Base-by-base conservation (phyloP, 306 rosid genomes). In the Abrus pulchellus region DNA sequence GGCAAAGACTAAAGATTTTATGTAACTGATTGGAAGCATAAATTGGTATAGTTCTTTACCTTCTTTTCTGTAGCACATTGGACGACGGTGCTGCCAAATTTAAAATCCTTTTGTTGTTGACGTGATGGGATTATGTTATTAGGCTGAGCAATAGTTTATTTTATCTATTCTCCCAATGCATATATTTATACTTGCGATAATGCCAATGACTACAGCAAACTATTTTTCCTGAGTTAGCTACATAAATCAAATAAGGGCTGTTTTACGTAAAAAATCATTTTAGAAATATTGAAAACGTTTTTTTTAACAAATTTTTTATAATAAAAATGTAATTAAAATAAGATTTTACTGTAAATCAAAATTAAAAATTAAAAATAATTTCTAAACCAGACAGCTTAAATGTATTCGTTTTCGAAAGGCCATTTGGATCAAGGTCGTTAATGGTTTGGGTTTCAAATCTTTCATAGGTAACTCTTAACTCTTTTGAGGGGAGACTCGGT, bases 1-100 rank as follows among this genome's bases (percentile, higher is more conserved):
- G 57, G 32, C 68, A 28, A 5, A 43, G 59, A 75, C 43, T 72
- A 41, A 4, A 29, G 68, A 77, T 72, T 49, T 48, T 56, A 72
- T 48, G 83, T 68, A 36, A 34, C 38, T 43, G 43, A 44, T 78
- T 82, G 64, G 68, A 78, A 82, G 66, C 80, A 52, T 75, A 68
- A 83, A 36, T 74, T 79, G 67, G 61, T 59, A 40, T 28, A 57
- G 20, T 68, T 47, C 2, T 60, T 59, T 49, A 13, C 43, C 28
- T 65, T n/a, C 4, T 61, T 29, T 20, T 49, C 3, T 28, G 29
- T 49, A 11, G 30, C n/a, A 9, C 60, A 65, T 72, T 48, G 44
- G 59, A 65, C 50, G 62, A 71, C 3, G 29, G 61, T 52, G 53
- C 33, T 45, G 14, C 13, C 49, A 53, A 7, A 13, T 43, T 56